phyloP scores from a whole-genome alignment of 2,329 filamentous ascomycete species.

The Penicillium oxalicum region DNA sequence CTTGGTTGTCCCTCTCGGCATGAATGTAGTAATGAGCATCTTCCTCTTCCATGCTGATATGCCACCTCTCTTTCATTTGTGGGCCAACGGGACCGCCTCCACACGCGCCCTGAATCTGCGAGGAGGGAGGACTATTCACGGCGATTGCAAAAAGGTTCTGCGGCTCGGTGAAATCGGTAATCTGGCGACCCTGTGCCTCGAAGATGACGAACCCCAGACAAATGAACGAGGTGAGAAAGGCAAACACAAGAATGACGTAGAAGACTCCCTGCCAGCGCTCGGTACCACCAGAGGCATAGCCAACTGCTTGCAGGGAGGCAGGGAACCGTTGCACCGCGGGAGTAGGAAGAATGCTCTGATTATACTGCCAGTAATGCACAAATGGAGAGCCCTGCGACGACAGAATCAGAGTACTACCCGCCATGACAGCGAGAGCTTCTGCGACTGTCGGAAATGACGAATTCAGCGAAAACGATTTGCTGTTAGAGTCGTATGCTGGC shows the following conservation, averaged over 20 bases:
- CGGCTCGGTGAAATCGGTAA: conserved; percentile 74
- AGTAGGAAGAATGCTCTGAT: conserved; percentile 32
- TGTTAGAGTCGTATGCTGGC: conserved; percentile 31
- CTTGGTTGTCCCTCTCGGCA: conserved; percentile 22
- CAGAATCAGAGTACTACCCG: conserved; percentile 60
- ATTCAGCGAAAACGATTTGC: conserved; percentile 38
- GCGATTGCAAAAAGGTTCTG: conserved; percentile 68
- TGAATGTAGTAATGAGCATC: conserved; percentile 50
- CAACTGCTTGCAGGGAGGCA: conserved; percentile 56
- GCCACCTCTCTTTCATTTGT: conserved; percentile 45
- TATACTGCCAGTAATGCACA: conserved; percentile 50
- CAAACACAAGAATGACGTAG: conserved; percentile 58
- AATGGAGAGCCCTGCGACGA: conserved; percentile 57
- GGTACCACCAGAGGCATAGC: conserved; percentile 64
- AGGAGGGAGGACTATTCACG: conserved; percentile 56
- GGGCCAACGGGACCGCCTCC: conserved; percentile 50
- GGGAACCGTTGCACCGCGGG: conserved; percentile 57
- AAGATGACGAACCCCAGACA: conserved; percentile 60
- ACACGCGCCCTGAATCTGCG: conserved; percentile 50
- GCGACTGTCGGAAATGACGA: conserved; percentile 59
- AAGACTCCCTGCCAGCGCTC: conserved; percentile 60
- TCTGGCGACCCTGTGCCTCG: conserved; percentile 50
- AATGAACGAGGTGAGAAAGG: conserved; percentile 62
- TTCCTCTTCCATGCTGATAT: conserved; percentile 41
- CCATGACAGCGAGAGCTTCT: conserved; percentile 66